Percentiles rank a stretch among this genome's conserved stretches.
These are phyloP conservation scores for Penicillium canariense DNA, from an alignment of 495 filamentous ascomycete genomes.

Conservation along the genomic window DNA sequence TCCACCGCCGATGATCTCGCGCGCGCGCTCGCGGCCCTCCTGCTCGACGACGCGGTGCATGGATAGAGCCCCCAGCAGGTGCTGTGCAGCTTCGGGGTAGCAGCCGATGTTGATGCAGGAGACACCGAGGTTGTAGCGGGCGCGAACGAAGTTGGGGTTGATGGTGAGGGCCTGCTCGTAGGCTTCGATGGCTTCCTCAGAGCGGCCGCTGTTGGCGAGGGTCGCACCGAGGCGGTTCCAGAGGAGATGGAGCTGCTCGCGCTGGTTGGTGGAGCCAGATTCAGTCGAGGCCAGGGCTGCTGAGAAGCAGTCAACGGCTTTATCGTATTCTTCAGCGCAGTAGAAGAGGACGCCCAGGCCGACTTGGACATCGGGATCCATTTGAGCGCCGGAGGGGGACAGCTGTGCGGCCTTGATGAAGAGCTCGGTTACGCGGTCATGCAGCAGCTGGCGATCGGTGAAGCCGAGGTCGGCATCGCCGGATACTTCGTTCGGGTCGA, in stretches of 20 bases:
- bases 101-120: slow-evolving; percentile 97
- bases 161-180: slow-evolving; percentile 90
- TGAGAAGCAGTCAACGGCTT: slow-evolving; percentile 97
- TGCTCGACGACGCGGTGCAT: slow-evolving; percentile 96
- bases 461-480: slow-evolving; percentile 77
- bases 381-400: slow-evolving; percentile 78
- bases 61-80: slow-evolving; percentile 87
- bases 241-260: slow-evolving; percentile 79
- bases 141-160: slow-evolving; percentile 92
- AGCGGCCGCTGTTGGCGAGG: slow-evolving; percentile 87
- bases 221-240: slow-evolving; percentile 98
- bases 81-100: slow-evolving; percentile 86
- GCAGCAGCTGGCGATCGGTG: slow-evolving; percentile 85
- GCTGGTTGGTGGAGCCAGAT: slow-evolving; percentile 69
- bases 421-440: slow-evolving; percentile 82
- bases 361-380: slow-evolving; percentile 98
- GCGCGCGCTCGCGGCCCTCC: slow-evolving; percentile 76
- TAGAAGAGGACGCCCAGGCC: slow-evolving; percentile 97
- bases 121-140: slow-evolving; percentile 94
- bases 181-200: slow-evolving; percentile 92
- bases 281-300: slow-evolving; percentile 82
- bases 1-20: slow-evolving; percentile 71
- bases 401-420: slow-evolving; percentile 93
- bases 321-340: slow-evolving; percentile 94
- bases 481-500: slow-evolving; percentile 64